phyloP scores from a whole-genome alignment of 805 yeast species.

The Candida saitoana region DNA sequence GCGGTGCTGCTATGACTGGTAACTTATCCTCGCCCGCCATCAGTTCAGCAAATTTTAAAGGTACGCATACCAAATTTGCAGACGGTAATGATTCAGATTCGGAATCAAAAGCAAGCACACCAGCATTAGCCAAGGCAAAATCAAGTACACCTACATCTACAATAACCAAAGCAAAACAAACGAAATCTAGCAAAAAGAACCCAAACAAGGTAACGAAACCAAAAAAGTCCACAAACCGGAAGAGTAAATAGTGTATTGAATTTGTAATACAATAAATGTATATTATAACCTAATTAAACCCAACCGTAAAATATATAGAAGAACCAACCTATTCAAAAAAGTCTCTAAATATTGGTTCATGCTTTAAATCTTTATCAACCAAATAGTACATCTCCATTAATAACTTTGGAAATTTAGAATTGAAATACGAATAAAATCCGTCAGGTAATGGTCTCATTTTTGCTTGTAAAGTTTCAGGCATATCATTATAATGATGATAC shows the following conservation, averaged over 20 bases:
- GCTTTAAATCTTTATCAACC: slow-evolving; percentile 51
- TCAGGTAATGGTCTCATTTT: slow-evolving; percentile 78
- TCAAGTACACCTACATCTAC: neutral
- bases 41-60: slow-evolving; percentile 32
- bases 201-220: neutral
- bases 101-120: slow-evolving; percentile 3
- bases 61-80: slow-evolving; percentile 36
- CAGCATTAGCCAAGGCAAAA: neutral
- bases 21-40: slow-evolving; percentile 33
- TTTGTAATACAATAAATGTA: neutral
- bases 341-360: slow-evolving; percentile 56
- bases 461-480: slow-evolving; percentile 61
- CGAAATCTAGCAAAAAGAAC: no score
- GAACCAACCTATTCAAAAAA: slow-evolving; percentile 20
- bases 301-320: neutral
- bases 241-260: neutral
- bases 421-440: slow-evolving; percentile 79
- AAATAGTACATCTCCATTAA: slow-evolving; percentile 70
- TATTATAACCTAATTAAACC: neutral
- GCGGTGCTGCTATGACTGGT: slow-evolving; percentile 26
- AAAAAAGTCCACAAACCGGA: neutral
- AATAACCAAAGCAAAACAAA: neutral
- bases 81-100: slow-evolving; percentile 11
- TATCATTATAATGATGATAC: slow-evolving; percentile 89
- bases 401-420: slow-evolving; percentile 68